A percentile compares a stretch with the other conserved stretches of the same genome.
phyloP scores from a whole-genome alignment of 2,329 filamentous ascomycete genomes.

The Coniochaeta sp. region DNA sequence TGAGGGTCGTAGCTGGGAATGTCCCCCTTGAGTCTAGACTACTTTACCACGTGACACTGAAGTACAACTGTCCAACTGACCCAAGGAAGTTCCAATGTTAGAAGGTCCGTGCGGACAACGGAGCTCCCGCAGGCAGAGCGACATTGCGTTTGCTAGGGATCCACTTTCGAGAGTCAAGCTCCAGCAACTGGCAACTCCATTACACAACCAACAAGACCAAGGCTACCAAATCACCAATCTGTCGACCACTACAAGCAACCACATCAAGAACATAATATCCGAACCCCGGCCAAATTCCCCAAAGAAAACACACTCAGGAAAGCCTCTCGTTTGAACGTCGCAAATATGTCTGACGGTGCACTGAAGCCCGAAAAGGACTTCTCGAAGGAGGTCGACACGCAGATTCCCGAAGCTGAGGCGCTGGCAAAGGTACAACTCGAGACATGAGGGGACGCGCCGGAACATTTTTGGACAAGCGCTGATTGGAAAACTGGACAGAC shows the following conservation, averaged over 20 bases:
- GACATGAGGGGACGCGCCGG: neutral
- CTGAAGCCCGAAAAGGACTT: slow-evolving; percentile 98
- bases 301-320: neutral
- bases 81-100: neutral
- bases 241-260: neutral
- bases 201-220: neutral
- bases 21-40: too few species aligned
- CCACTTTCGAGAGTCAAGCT: neutral
- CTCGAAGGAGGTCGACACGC: slow-evolving; percentile 89
- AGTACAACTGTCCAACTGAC: too few species aligned
- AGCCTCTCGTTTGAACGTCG: neutral
- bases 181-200: neutral
- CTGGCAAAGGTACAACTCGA: slow-evolving; percentile 64
- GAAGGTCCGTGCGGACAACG: neutral
- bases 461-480: slow-evolving; percentile 1
- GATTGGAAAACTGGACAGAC: slow-evolving; percentile 36
- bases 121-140: neutral
- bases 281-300: neutral
- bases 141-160: neutral
- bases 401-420: slow-evolving; percentile 83
- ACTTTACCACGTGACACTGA: neutral
- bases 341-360: slow-evolving; percentile 69
- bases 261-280: neutral
- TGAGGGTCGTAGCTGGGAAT: too few species aligned
- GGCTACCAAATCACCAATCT: neutral